These are phyloP conservation scores for Hygrophila difformis DNA, from an alignment of 257 asterid genomes.

Conservation along the genomic window DNA sequence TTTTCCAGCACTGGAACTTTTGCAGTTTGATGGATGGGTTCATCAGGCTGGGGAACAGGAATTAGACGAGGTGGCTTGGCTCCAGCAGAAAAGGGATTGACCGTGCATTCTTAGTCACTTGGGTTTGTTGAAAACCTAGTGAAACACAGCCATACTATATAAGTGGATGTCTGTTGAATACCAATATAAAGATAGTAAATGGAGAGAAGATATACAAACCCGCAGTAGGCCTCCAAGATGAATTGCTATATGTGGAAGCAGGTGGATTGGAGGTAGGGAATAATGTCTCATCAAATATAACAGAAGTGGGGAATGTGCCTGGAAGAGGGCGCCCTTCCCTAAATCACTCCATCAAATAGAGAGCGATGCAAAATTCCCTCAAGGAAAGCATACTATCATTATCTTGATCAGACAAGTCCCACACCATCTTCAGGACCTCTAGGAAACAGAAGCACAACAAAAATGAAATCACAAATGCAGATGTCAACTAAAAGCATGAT, in stretches of 20 bases:
- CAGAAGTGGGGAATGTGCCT: conserved; percentile 49
- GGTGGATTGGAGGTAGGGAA: conserved; percentile 48
- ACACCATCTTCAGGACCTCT: conserved; percentile 94
- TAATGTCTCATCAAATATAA: conserved; percentile 52
- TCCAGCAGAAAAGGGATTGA: conserved; percentile 37
- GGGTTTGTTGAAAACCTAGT: conserved; percentile 61
- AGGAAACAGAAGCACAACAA: conserved; percentile 27
- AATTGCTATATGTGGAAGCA: conserved; percentile 36
- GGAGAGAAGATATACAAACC: not conserved
- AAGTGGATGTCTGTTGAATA: not conserved
- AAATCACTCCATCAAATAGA: conserved; percentile 86
- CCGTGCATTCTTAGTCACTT: conserved; percentile 39
- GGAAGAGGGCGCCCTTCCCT: conserved; percentile 94
- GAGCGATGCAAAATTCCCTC: conserved; percentile 88
- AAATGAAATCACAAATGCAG: not conserved
- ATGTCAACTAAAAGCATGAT: not conserved
- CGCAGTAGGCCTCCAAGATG: conserved; percentile 43
- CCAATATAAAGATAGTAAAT: not conserved
- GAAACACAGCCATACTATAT: no score
- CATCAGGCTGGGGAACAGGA: conserved; percentile 63
- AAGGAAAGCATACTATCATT: conserved; percentile 91
- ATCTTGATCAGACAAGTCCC: conserved; percentile 99
- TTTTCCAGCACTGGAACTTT: conserved; percentile 92
- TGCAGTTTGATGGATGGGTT: conserved; percentile 64
- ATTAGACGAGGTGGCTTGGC: conserved; percentile 92